phyloP scores from a whole-genome alignment of 2,329 filamentous ascomycete genomes.

The Incumbomyces delicatus region DNA sequence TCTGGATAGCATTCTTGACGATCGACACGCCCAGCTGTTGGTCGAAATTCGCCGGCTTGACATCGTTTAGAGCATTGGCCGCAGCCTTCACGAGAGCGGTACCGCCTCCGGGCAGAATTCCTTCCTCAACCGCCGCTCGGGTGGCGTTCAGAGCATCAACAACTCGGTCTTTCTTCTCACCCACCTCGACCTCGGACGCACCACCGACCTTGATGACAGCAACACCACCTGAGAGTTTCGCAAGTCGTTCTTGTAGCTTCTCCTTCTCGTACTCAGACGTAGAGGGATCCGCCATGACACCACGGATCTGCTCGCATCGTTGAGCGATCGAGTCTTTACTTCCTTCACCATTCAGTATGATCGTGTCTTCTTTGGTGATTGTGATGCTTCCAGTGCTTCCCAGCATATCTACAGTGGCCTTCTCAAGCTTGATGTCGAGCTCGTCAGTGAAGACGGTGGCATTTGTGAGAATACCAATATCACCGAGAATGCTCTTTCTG shows the following conservation, averaged over 20 bases:
- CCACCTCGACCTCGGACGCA: constrained; percentile 94
- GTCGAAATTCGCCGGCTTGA: constrained; percentile 94
- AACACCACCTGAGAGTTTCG: constrained; percentile 97
- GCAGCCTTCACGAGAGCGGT: constrained; percentile 97
- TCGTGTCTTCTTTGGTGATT: constrained; percentile 99
- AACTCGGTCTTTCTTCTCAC: constrained; percentile 99
- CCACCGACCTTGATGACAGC: constrained; percentile 99
- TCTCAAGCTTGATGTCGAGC: constrained; percentile 98
- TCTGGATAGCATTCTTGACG: constrained; percentile 95
- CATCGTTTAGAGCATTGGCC: constrained; percentile 67
- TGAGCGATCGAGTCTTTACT: constrained; percentile 87
- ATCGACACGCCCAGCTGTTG: constrained; percentile 97
- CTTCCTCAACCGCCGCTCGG: constrained; percentile 95
- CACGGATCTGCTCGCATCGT: constrained; percentile 98
- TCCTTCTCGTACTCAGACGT: constrained; percentile 99
- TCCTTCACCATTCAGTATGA: constrained; percentile 93
- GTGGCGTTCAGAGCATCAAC: constrained; percentile 97
- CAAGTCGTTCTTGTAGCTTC: constrained; percentile 99
- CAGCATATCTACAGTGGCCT: constrained; percentile 90
- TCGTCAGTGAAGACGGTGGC: constrained; percentile 96
- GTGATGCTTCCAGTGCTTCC: constrained; percentile 96
- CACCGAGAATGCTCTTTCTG: constrained; percentile 98
- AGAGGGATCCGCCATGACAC: constrained; percentile 83
- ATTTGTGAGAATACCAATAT: constrained; percentile 91
- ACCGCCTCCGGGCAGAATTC: constrained; percentile 96